Base-by-base conservation (phyloP, 129 eudicot species). In the Ambrosia artemisiifolia region DNA sequence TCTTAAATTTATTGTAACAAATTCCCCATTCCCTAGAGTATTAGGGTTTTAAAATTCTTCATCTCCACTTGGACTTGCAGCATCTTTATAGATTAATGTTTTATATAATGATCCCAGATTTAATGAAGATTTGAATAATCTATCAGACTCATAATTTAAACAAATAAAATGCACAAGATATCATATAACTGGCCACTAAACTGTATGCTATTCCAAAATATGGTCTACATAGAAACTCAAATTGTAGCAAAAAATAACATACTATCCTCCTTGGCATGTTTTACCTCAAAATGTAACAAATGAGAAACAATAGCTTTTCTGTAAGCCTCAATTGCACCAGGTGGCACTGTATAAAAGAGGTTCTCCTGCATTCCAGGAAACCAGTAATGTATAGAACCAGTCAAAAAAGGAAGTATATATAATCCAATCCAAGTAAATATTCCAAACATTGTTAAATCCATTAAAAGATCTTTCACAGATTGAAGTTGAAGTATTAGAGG, bases 271-370 rank as follows among this genome's bases (percentile, higher is more conserved):
- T 36, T 35, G 13, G 46, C 65, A 44, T 75, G 59, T 28, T 75
- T 59, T 83, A 88, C 97, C 95, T 88, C 88, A 71, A 6, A 57
- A 51, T 70, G 79, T 33, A 75, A 78, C 51, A 82, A 69, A 84
- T 80, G 85, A 12, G 84, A 80, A 84, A 83, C 97, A 36, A 91
- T 76, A 33, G 88, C 86, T 17, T 78, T 84, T 64, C 85, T 83
- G 75, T 91, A 91, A 3, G 79, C 74, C 73, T 84, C 92, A 79
- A 80, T 74, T 11, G 95, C 86, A 77, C 91, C 91, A 71, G 83
- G 80, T 10, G 83, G 88, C 34, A 88, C 86, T 42, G 82, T 46
- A 67, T 88, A 91, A 69, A 91, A 82, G 77, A 91, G 89, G 56
- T 78, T 88, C 59, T 88, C 95, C 95, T 91, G 91, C 47, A 75